Evolutionary conservation across 1,284 basidiomycete species (phyloP).

Genomic region (Rhizoctonia solani): DNA sequence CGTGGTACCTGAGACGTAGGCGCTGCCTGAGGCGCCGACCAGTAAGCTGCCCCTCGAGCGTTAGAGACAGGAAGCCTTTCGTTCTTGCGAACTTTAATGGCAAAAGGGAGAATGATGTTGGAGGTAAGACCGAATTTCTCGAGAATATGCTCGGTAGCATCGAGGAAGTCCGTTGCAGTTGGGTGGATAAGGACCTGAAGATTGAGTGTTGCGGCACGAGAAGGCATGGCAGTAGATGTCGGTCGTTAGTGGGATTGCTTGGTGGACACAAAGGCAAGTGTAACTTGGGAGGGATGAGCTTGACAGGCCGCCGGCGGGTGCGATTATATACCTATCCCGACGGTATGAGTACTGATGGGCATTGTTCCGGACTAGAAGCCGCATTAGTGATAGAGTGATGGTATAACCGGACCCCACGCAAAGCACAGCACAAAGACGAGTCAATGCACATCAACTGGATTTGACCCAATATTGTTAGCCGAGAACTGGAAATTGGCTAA

Average conservation of each 20-base stretch:
- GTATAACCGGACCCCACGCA: conserved; percentile 3
- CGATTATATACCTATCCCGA: conserved; percentile 3
- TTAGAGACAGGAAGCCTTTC: conserved; percentile 37
- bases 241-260: background rate
- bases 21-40: conserved; percentile 21
- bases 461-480: conserved; percentile 3
- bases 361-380: conserved; percentile 31
- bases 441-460: conserved; percentile 21
- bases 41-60: conserved; percentile 9
- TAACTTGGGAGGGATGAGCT: conserved; percentile 18
- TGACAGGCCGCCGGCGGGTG: background rate
- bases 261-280: conserved; percentile 28
- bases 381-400: conserved; percentile 16
- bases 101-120: conserved; percentile 61
- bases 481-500: conserved; percentile 4
- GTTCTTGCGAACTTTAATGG: conserved; percentile 45
- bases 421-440: conserved; percentile 33
- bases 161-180: conserved; percentile 50
- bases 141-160: conserved; percentile 50
- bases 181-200: conserved; percentile 52
- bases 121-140: conserved; percentile 50
- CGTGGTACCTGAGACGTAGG: conserved; percentile 29
- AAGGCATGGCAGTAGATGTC: conserved; percentile 4
- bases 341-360: conserved; percentile 18
- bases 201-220: conserved; percentile 18